These are phyloP conservation scores for Teunomyces aglyptinius DNA, from an alignment of 805 yeast genomes.

Conservation along the genomic window DNA sequence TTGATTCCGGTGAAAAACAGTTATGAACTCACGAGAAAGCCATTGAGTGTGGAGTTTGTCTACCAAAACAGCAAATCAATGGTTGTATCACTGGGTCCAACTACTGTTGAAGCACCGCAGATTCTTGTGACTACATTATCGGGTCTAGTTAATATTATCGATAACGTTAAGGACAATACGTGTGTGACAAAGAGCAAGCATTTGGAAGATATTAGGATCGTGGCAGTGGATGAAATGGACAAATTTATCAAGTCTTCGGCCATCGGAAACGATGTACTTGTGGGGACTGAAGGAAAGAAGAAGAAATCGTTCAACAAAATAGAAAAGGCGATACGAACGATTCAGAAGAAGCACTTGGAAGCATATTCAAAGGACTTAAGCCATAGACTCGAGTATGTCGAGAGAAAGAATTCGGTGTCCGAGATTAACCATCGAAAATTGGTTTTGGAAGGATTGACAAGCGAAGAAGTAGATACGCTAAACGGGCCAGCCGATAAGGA, in stretches of 20 bases:
- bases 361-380: constrained; percentile 6
- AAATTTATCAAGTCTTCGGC: constrained; percentile 14
- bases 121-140: constrained; percentile 18
- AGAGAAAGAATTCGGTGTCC: background rate
- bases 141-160: constrained; percentile 10
- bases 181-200: background rate
- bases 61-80: background rate
- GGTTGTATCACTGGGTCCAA: background rate
- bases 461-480: background rate
- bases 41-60: constrained; percentile 15
- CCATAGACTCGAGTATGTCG: constrained; percentile 5
- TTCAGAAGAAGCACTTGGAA: constrained; percentile 13
- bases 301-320: constrained; percentile 13
- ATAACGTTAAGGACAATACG: constrained; percentile 1
- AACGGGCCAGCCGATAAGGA: background rate
- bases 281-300: constrained; percentile 12
- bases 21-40: constrained; percentile 15
- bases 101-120: constrained; percentile 13
- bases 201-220: constrained; percentile 12
- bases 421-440: background rate
- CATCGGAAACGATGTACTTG: constrained; percentile 6
- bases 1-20: constrained; percentile 7
- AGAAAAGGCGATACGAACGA: constrained; percentile 9
- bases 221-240: constrained; percentile 25
- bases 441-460: background rate